Percentiles rank a stretch among this genome's conserved stretches.
Conservation (phyloP, 495 filamentous ascomycete species). For the Daldinia caldariorum region DNA sequence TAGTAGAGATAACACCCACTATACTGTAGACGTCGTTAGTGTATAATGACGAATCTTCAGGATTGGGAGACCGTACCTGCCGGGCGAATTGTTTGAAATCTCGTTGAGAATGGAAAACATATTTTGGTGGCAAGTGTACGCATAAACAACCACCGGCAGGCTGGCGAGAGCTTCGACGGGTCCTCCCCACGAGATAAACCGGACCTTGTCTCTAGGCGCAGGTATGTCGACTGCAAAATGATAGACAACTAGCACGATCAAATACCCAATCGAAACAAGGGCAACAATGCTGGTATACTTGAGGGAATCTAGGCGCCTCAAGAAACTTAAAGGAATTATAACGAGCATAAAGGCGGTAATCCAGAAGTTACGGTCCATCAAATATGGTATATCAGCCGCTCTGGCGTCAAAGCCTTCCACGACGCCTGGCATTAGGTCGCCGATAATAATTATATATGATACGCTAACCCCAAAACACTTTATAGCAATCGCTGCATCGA, state of each 20-base stretch:
- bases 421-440: slow-evolving; percentile 97
- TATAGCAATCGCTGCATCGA: slow-evolving; percentile 95
- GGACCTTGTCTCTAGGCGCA: slow-evolving; percentile 74
- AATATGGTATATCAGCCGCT: slow-evolving; percentile 68
- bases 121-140: slow-evolving; percentile 98
- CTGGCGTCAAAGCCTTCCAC: slow-evolving; percentile 72
- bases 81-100: slow-evolving; percentile 82
- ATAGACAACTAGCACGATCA: slow-evolving; percentile 89
- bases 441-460: slow-evolving; percentile 98
- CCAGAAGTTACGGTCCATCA: slow-evolving; percentile 94
- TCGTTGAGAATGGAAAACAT: slow-evolving; percentile 99
- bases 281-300: slow-evolving; percentile 97
- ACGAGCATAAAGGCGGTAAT: slow-evolving; percentile 97
- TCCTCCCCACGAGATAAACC: slow-evolving; percentile 79
- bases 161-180: slow-evolving; percentile 80
- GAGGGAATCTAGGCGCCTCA: slow-evolving; percentile 88
- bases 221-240: slow-evolving; percentile 87
- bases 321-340: slow-evolving; percentile 92
- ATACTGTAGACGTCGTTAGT: slow-evolving; percentile 64
- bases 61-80: slow-evolving; percentile 24
- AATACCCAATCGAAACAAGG: slow-evolving; percentile 89
- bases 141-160: slow-evolving; percentile 95
- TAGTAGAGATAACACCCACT: slow-evolving; percentile 79
- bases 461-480: slow-evolving; percentile 99
- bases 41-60: neutral